phyloP scores from a whole-genome alignment of 306 rosid genomes.

The Lablab purpureus region DNA sequence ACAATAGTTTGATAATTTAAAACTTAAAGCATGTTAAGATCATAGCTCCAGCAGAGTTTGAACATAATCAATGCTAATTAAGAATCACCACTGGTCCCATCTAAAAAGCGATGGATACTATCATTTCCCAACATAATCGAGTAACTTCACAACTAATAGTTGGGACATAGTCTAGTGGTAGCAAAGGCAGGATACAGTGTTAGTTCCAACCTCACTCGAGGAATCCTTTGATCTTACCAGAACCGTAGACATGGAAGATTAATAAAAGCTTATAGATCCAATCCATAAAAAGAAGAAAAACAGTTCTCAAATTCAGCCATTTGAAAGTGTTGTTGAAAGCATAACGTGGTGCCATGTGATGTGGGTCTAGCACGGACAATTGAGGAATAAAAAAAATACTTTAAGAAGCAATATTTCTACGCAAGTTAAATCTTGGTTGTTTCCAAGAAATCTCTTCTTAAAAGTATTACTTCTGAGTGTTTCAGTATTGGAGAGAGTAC shows the following conservation, averaged over 20 bases:
- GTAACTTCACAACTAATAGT: slow-evolving; percentile 28
- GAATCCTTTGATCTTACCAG: neutral
- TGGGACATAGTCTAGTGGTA: slow-evolving; percentile 17
- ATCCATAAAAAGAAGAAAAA: neutral
- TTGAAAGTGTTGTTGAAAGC: neutral
- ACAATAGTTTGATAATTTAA: neutral
- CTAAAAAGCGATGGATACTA: slow-evolving; percentile 12
- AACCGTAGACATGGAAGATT: neutral
- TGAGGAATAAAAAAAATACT: neutral
- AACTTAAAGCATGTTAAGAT: slow-evolving; percentile 11
- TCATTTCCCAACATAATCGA: slow-evolving; percentile 32
- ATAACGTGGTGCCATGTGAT: slow-evolving; percentile 49
- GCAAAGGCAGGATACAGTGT: neutral
- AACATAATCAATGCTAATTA: neutral
- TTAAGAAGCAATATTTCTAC: neutral
- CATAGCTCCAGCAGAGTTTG: neutral
- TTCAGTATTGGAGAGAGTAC: no score
- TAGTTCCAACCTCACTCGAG: neutral
- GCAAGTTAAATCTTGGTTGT: neutral
- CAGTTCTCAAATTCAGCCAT: neutral
- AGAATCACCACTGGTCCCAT: slow-evolving; percentile 28
- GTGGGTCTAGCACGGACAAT: slow-evolving; percentile 41
- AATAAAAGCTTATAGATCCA: slow-evolving; percentile 16
- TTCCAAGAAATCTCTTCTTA: neutral
- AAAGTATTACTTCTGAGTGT: neutral